These are phyloP conservation scores for Alternaria longipes DNA, from an alignment of 2,329 filamentous ascomycete genomes.

Conservation along the genomic window DNA sequence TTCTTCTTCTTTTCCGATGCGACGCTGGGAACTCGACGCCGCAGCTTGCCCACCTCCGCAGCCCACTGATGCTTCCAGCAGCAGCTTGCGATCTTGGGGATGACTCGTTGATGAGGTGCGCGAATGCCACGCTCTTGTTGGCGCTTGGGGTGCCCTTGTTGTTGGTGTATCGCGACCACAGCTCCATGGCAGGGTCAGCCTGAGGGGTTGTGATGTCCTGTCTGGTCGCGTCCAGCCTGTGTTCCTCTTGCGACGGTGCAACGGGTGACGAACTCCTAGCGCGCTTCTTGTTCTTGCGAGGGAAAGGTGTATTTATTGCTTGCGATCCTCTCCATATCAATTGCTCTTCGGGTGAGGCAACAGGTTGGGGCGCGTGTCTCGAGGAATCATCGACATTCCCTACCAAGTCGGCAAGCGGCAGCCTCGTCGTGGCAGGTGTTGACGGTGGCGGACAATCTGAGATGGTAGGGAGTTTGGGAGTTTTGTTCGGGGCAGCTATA, in stretches of 20 bases:
- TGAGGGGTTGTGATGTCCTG: constrained; percentile 54
- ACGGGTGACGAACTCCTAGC: constrained; percentile 59
- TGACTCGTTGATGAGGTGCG: constrained; percentile 56
- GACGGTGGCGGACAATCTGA: constrained; percentile 58
- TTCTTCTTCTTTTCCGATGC: constrained; percentile 53
- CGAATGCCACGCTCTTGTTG: constrained; percentile 52
- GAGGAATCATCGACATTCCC: constrained; percentile 67
- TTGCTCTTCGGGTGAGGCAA: constrained; percentile 68
- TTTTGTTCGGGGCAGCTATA: constrained; percentile 31
- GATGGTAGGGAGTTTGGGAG: constrained; percentile 38
- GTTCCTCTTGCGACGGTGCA: constrained; percentile 52
- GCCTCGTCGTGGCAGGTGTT: constrained; percentile 66
- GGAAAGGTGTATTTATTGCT: constrained; percentile 54
- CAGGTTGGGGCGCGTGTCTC: constrained; percentile 57
- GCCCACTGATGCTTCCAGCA: constrained; percentile 56
- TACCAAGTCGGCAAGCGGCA: constrained; percentile 69
- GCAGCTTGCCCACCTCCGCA: constrained; percentile 61
- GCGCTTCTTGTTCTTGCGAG: constrained; percentile 55
- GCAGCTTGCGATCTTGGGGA: constrained; percentile 57
- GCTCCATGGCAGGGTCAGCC: constrained; percentile 57
- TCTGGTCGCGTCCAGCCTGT: constrained; percentile 34
- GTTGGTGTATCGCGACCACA: constrained; percentile 58
- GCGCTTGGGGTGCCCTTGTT: constrained; percentile 49
- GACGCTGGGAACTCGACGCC: constrained; percentile 59
- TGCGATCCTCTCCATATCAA: constrained; percentile 66